phyloP scores from a whole-genome alignment of 2,329 filamentous ascomycete species.

The Capronia coronata region DNA sequence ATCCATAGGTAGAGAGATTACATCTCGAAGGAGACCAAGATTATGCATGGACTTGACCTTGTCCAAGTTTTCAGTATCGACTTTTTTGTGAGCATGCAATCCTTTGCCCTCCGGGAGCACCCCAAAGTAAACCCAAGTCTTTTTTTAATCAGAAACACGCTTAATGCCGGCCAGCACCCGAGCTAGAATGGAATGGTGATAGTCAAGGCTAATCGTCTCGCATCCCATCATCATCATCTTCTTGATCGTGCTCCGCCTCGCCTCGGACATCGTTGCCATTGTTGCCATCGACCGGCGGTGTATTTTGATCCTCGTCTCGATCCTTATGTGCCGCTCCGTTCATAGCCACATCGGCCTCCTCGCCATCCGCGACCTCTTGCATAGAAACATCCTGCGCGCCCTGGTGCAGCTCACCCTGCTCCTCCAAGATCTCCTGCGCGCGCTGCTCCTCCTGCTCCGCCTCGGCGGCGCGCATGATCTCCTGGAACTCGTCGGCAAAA shows the following conservation, averaged over 20 bases:
- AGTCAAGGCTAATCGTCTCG: slow-evolving; percentile 23
- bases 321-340: slow-evolving; percentile 11
- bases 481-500: slow-evolving; percentile 32
- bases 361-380: slow-evolving; percentile 21
- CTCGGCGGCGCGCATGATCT: slow-evolving; percentile 17
- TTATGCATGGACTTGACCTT: neutral
- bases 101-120: too few relatives aligned
- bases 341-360: slow-evolving; percentile 17
- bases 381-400: slow-evolving; percentile 23
- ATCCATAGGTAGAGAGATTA: too few relatives aligned
- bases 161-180: neutral
- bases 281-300: slow-evolving; percentile 4
- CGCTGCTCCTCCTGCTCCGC: slow-evolving; percentile 25
- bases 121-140: too few relatives aligned
- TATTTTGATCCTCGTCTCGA: slow-evolving; percentile 15
- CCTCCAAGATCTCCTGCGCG: slow-evolving; percentile 24
- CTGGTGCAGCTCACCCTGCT: slow-evolving; percentile 23
- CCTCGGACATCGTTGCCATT: slow-evolving; percentile 2
- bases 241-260: slow-evolving; percentile 12
- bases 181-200: neutral
- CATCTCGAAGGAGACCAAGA: neutral
- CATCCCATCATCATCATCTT: slow-evolving; percentile 23
- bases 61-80: neutral
- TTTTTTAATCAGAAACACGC: neutral
- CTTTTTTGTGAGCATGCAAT: too few relatives aligned